A percentile compares a stretch with the other conserved stretches of the same genome.
Evolutionary conservation across 2,329 filamentous ascomycete species (phyloP).

Genomic region (Colletotrichum lupini): DNA sequence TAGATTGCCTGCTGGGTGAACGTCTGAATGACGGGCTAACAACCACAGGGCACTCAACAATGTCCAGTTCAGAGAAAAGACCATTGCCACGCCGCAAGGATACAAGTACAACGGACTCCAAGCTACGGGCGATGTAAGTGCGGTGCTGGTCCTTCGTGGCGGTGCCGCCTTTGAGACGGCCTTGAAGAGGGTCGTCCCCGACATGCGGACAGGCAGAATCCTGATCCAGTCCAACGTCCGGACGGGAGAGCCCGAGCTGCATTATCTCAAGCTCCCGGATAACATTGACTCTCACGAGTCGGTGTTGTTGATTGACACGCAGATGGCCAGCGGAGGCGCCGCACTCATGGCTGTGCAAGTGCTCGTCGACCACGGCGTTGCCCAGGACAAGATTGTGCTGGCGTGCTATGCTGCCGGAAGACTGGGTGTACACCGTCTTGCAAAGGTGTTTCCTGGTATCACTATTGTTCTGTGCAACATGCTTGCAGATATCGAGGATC

Average conservation of each 20-base stretch:
- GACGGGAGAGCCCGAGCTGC: conserved; percentile 91
- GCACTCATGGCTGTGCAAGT: conserved; percentile 95
- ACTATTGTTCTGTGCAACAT: conserved; percentile 87
- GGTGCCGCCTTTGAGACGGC: conserved; percentile 90
- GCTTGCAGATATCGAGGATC: conserved; percentile 82
- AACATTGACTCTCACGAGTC: conserved; percentile 80
- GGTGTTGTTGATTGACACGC: conserved; percentile 88
- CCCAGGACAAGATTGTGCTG: conserved; percentile 86
- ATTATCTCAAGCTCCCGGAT: conserved; percentile 84
- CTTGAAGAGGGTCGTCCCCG: conserved; percentile 88
- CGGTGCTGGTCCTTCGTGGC: conserved; percentile 88
- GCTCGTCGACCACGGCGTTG: conserved; percentile 92
- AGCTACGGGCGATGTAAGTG: conserved; percentile 80
- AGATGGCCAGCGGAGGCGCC: conserved; percentile 91
- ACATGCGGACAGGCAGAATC: conserved; percentile 88
- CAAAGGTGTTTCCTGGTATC: conserved; percentile 88
- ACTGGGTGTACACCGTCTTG: conserved; percentile 84
- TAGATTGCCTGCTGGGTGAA: conserved; percentile 20
- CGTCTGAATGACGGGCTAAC: conserved; percentile 13
- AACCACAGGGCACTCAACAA: conserved; percentile 76
- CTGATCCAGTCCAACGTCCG: conserved; percentile 89
- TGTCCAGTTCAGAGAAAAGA: conserved; percentile 72
- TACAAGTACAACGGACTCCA: conserved; percentile 77
- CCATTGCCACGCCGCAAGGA: conserved; percentile 78
- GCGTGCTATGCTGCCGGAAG: conserved; percentile 92